Base-by-base conservation (phyloP, 2,329 filamentous ascomycete species). In the Neophaeococcomyces mojaviensis region DNA sequence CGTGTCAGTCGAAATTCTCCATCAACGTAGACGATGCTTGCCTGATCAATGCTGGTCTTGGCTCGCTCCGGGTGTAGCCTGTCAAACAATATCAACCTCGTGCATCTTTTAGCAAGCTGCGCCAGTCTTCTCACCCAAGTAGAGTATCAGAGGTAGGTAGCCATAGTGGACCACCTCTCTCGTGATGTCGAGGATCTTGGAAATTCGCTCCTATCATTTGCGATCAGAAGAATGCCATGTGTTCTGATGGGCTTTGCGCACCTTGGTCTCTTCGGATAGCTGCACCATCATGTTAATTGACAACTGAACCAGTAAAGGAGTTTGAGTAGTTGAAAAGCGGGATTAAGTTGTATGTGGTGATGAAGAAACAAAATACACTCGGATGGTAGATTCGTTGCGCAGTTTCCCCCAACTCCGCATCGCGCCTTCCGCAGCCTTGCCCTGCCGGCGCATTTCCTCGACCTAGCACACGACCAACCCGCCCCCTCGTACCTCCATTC, bases 181-280 rank as follows among this genome's bases (percentile, higher is more conserved):
- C 52, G 88, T 92, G 66, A 96, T 74, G 69, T 97, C 92, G 67
- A 98, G 92, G 72, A 97, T 78, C 76, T 89, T 90, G 63, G 86
- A 83, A 70, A 98, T 95, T 76, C 92, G 88, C 83, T 98, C 92
- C 90, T 96, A 60, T 24, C 42, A 39, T 32, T 32, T 4, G 32
- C 26, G 30, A 34, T 43, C 47, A 39, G 15, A 30, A 15, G 19
- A 26, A 28, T 28, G 28, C 22, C 28, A 3, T 26, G 26, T 32
- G n/a, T 33, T 18, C 44, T 54, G 43, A 18, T 16, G 24, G 8
- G 8, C 2, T 31, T 15, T 30, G 44, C 61, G 39, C 54, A 94
- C 90, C 84, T 97, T 97, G 64, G 89, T 88, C 74, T 98, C 92
- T 71, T 98, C 92, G 42, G 92, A 97, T 57, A 97, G 82, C 58